Percentiles rank a stretch among this genome's conserved stretches.
Conservation (phyloP, 1,284 basidiomycete genomes). For the Ganoderma resinaceum region DNA sequence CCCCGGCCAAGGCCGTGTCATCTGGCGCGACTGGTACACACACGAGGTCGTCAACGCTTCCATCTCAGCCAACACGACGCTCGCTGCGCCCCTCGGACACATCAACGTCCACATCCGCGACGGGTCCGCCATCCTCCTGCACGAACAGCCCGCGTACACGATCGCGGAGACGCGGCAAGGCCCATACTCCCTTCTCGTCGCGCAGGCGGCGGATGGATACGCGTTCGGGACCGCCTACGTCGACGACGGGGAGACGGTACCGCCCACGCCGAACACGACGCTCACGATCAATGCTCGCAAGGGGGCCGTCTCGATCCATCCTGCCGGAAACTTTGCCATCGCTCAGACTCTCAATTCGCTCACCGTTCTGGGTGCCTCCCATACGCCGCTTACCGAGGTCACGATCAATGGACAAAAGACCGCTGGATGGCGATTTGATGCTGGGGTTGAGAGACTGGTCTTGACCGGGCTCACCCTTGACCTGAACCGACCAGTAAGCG, state of each 20-base stretch:
- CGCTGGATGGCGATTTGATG: constrained; percentile 28
- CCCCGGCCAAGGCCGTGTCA: constrained; percentile 63
- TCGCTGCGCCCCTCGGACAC: constrained; percentile 66
- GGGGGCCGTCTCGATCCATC: constrained; percentile 44
- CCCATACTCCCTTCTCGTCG: constrained; percentile 63
- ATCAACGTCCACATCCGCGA: constrained; percentile 76
- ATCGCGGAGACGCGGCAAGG: constrained; percentile 60
- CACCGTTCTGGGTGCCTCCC: constrained; percentile 44
- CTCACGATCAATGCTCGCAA: constrained; percentile 48
- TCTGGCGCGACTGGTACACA: constrained; percentile 83
- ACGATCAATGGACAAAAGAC: constrained; percentile 19
- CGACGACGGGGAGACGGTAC: constrained; percentile 68
- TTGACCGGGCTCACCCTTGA: constrained; percentile 24
- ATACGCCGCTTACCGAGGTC: constrained; percentile 33
- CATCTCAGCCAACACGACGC: constrained; percentile 49
- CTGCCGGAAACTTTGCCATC: constrained; percentile 43
- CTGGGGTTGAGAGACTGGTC: constrained; percentile 26
- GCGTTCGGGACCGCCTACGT: constrained; percentile 66
- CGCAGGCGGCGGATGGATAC: constrained; percentile 50
- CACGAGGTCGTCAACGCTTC: constrained; percentile 57
- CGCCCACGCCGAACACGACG: constrained; percentile 55
- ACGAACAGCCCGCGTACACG: constrained; percentile 63
- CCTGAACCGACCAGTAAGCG: constrained; percentile 18
- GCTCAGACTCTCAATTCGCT: constrained; percentile 40
- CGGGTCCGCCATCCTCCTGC: constrained; percentile 63